Evolutionary conservation across 2,329 filamentous ascomycete genomes (phyloP), one percentile per base, ranked within the genome.

Genomic region (Trichoderma koningii): DNA sequence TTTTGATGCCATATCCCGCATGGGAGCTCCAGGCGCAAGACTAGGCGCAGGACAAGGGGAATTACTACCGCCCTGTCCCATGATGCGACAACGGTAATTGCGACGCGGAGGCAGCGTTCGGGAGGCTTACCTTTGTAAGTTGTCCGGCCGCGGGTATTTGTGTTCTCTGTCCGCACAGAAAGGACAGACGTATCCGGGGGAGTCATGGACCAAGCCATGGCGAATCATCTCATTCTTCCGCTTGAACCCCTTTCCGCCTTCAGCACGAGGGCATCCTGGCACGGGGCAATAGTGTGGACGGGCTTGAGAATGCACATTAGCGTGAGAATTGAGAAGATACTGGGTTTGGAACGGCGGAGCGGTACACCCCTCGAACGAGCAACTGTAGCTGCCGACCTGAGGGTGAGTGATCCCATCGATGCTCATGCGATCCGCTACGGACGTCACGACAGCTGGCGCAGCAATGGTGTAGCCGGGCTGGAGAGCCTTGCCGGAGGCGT

Each of bases 101-200:
- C 15, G 55, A 59, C 7, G 15, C 30, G 15, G 12, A 12, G 14
- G 14, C n/a, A 26, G 10, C 17, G 17, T 34, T 38, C 15, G 15
- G 34, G 15, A 50, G 57, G 75, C 84, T 69, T 82, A 96, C 92
- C 94, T 88, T 80, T 97, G 94, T 64, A 99, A 80, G 81, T 98
- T 98, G 76, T 99, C 95, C 41, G 95, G 95, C 70, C 95, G 84
- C 5, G 95, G 95, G 75, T 98, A 98, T 74, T 90, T 93, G 76
- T 97, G 94, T 75, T 97, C 93, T 69, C 93, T 85, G 72, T 97
- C 93, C 1, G 92, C 91, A 76, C 95, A 99, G 74, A 97, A 98
- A 0, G 95, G 95, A 76, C 95, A 99, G 34, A 97, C 88, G 73
- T 98, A 99, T 66, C 94, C 94, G 1, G 95, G 95, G 7, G 92